These are phyloP conservation scores for Populus pruinosa DNA, from an alignment of 345 rosid species.

Conservation along the genomic window DNA sequence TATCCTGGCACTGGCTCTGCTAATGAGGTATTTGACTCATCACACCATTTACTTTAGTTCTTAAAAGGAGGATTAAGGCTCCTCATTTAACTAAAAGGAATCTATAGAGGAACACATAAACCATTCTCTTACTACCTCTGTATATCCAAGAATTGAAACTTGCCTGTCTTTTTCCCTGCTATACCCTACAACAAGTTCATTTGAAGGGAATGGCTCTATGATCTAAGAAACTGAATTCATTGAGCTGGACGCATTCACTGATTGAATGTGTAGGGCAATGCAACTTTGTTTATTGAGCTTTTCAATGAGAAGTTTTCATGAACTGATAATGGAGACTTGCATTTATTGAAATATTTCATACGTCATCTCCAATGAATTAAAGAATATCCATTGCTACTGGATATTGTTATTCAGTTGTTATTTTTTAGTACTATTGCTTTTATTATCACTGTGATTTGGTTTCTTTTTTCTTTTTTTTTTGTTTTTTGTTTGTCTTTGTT, in stretches of 20 bases:
- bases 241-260: background rate
- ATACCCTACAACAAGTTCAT: background rate
- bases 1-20: slow-evolving; percentile 95
- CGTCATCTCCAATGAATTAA: background rate
- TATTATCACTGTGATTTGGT: too few relatives aligned
- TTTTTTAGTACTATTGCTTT: too few relatives aligned
- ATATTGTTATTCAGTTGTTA: too few relatives aligned
- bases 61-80: background rate
- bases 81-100: background rate
- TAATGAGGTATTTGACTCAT: slow-evolving; percentile 52
- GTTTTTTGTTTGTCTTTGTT: too few relatives aligned
- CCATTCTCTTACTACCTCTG: too few relatives aligned
- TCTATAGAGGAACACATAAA: too few relatives aligned
- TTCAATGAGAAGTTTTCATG: too few relatives aligned
- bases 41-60: background rate
- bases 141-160: background rate
- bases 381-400: background rate
- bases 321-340: background rate
- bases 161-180: background rate
- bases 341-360: background rate
- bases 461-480: too few relatives aligned
- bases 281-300: background rate
- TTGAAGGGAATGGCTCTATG: background rate
- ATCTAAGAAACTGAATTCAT: background rate
- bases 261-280: background rate